These are phyloP conservation scores for Paxillus ammoniavirescens DNA, from an alignment of 768 basidiomycete genomes.

Conservation along the genomic window DNA sequence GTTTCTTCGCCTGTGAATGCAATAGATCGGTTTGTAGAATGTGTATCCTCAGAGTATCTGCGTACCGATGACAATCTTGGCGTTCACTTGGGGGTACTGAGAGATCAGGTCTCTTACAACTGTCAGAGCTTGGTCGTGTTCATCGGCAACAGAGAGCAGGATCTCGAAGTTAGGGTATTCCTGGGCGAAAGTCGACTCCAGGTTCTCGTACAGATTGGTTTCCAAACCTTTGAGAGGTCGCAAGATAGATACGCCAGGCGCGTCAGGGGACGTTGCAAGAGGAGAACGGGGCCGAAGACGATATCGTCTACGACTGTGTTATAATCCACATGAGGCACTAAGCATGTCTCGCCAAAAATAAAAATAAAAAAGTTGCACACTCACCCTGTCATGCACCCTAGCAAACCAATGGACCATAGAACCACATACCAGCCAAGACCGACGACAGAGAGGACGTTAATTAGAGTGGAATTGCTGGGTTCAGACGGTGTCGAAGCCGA, in stretches of 20 bases:
- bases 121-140: constrained; percentile 82
- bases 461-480: constrained; percentile 5
- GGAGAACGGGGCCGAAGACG: constrained; percentile 63
- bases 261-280: constrained; percentile 47
- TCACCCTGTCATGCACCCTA: constrained; percentile 73
- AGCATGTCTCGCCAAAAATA: background rate
- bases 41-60: constrained; percentile 1
- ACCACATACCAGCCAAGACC: constrained; percentile 60
- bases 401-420: constrained; percentile 62
- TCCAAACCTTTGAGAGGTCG: constrained; percentile 95
- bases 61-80: constrained; percentile 76
- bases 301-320: constrained; percentile 71
- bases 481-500: constrained; percentile 1
- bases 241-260: constrained; percentile 90
- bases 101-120: constrained; percentile 75
- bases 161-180: constrained; percentile 93
- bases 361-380: constrained; percentile 24
- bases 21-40: background rate
- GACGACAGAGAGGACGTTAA: constrained; percentile 30
- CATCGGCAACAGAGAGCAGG: constrained; percentile 87
- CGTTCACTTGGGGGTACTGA: constrained; percentile 75
- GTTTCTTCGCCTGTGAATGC: constrained; percentile 62
- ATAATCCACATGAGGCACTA: constrained; percentile 1
- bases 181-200: constrained; percentile 90
- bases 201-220: constrained; percentile 92